These are phyloP conservation scores for Artemisia annua DNA, from an alignment of 129 eudicot genomes.

Conservation along the genomic window DNA sequence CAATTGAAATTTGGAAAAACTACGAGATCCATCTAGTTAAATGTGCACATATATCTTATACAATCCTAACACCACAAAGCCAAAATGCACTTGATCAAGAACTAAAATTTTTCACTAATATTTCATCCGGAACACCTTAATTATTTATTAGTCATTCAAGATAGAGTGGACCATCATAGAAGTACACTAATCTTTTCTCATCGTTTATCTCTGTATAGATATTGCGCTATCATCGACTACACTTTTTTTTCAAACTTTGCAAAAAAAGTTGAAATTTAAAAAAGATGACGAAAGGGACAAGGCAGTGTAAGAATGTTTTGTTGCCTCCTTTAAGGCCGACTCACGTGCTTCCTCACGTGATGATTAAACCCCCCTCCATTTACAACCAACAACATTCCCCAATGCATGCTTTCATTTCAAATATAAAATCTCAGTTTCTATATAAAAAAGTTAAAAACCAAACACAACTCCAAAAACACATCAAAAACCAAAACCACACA, in stretches of 20 bases:
- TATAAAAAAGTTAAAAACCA: conserved; percentile 25
- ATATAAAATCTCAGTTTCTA: conserved; percentile 2
- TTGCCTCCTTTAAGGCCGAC: conserved; percentile 39
- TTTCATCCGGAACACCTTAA: too few species aligned
- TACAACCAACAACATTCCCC: conserved; percentile 35
- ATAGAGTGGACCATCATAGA: too few species aligned
- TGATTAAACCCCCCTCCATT: conserved; percentile 32
- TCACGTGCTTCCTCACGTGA: conserved; percentile 43
- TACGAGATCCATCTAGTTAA: too few species aligned
- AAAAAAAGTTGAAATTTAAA: not conserved
- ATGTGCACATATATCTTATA: too few species aligned
- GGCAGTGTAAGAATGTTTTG: conserved; percentile 42
- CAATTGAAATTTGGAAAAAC: too few species aligned
- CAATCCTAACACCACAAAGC: too few species aligned
- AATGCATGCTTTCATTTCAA: conserved; percentile 27
- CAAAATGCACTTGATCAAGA: too few species aligned
- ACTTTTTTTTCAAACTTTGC: too few species aligned
- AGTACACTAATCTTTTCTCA: too few species aligned
- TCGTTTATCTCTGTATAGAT: not conserved
- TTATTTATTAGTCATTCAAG: too few species aligned
- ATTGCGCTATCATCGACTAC: too few species aligned
- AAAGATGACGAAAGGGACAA: conserved; percentile 36
- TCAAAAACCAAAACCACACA: not conserved
- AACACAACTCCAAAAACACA: not conserved
- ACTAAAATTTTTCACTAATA: too few species aligned